These are phyloP conservation scores for Helotiales sp. DNA, from an alignment of 2,329 filamentous ascomycete genomes.

Conservation along the genomic window DNA sequence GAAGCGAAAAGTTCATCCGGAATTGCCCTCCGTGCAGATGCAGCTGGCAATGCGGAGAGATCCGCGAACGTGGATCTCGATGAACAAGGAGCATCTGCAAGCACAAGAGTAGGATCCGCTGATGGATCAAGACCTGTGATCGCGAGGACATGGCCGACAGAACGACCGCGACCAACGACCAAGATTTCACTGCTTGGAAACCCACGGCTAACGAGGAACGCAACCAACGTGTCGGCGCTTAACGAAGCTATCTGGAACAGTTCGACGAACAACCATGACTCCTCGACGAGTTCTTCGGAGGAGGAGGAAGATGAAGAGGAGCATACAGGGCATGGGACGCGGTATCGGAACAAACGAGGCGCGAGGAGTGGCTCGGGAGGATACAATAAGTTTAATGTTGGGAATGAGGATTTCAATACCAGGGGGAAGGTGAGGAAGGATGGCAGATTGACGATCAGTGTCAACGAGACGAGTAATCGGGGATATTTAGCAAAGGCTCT, in stretches of 20 bases:
- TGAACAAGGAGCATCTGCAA: too few species aligned
- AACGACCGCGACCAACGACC: slow-evolving; percentile 23
- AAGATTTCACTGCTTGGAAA: slow-evolving; percentile 18
- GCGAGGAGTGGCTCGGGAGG: slow-evolving; percentile 12
- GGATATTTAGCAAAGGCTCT: slow-evolving; percentile 75
- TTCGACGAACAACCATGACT: slow-evolving; percentile 7
- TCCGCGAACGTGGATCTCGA: too few species aligned
- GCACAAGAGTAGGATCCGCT: background rate
- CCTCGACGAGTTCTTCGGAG: slow-evolving; percentile 23
- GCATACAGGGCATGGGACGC: background rate
- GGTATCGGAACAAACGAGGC: background rate
- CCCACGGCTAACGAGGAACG: slow-evolving; percentile 18
- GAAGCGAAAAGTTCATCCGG: too few species aligned
- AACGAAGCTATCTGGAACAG: slow-evolving; percentile 29
- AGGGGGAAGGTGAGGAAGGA: slow-evolving; percentile 67
- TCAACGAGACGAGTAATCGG: slow-evolving; percentile 68
- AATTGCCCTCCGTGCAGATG: too few species aligned
- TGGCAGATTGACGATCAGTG: slow-evolving; percentile 69
- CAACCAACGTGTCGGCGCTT: slow-evolving; percentile 27
- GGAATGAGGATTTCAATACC: slow-evolving; percentile 64
- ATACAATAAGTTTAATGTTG: slow-evolving; percentile 58
- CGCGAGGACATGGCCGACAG: slow-evolving; percentile 28
- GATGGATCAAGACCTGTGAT: slow-evolving; percentile 16
- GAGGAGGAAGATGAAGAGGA: slow-evolving; percentile 21
- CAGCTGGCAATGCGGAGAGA: too few species aligned